Conservation (phyloP, 352 stramenopile species). For the Globisporangium radiosum region DNA sequence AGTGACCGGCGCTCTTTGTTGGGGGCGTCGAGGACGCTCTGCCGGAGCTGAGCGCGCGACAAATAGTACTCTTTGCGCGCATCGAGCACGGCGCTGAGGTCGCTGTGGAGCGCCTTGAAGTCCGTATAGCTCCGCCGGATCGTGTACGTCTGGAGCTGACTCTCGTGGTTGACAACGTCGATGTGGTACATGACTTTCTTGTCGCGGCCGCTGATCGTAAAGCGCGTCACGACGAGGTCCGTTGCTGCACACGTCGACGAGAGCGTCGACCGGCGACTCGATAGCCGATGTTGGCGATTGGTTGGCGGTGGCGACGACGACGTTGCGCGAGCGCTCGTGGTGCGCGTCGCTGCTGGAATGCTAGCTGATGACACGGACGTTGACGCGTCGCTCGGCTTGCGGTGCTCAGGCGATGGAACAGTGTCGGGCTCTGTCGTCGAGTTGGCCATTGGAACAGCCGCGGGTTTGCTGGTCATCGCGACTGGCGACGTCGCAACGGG, state of each 20-base stretch:
- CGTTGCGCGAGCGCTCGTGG: not conserved
- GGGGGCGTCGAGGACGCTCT: constrained; percentile 4
- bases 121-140: constrained; percentile 82
- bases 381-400: constrained; percentile 10
- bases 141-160: constrained; percentile 76
- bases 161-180: constrained; percentile 67
- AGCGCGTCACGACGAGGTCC: constrained; percentile 66
- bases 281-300: constrained; percentile 8
- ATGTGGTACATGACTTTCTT: constrained; percentile 88
- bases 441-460: not conserved
- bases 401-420: constrained; percentile 12
- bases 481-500: not conserved
- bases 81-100: constrained; percentile 63
- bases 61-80: constrained; percentile 51
- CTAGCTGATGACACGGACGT: constrained; percentile 3
- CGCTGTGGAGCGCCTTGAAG: constrained; percentile 71
- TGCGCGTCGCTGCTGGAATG: constrained; percentile 7
- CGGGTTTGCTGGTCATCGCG: not conserved
- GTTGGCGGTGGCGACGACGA: constrained; percentile 1
- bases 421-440: constrained; percentile 1
- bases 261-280: constrained; percentile 34
- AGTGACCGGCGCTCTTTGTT: constrained; percentile 10
- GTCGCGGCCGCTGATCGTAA: constrained; percentile 56
- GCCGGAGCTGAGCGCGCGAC: constrained; percentile 8
- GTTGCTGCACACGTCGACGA: constrained; percentile 30